A percentile compares a stretch with the other conserved stretches of the same genome.
Evolutionary conservation across 2,329 filamentous ascomycete genomes (phyloP).

Genomic region (Penicillium sp.): DNA sequence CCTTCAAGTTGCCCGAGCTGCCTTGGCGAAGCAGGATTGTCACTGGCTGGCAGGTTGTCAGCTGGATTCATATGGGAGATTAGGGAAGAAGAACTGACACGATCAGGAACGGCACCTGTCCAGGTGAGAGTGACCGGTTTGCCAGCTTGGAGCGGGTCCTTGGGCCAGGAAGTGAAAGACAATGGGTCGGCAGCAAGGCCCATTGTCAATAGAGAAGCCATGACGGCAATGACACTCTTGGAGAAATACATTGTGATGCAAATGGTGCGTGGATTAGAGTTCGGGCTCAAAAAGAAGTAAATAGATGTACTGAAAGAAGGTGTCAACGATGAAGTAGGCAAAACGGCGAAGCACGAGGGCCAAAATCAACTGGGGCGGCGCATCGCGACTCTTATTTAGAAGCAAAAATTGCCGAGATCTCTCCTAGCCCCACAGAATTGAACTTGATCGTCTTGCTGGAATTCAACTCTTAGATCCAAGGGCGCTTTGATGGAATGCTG

Average conservation of each 20-base stretch:
- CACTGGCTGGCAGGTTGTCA: slow-evolving; percentile 44
- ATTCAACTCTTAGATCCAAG: slow-evolving; percentile 15
- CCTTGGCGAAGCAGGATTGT: slow-evolving; percentile 60
- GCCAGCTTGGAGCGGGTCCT: slow-evolving; percentile 47
- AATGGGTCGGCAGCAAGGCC: slow-evolving; percentile 49
- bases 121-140: slow-evolving; percentile 51
- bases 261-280: slow-evolving; percentile 1
- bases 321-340: not conserved
- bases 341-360: slow-evolving; percentile 2
- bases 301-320: not conserved
- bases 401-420: not conserved
- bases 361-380: slow-evolving; percentile 11
- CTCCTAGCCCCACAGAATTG: slow-evolving; percentile 10
- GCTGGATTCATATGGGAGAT: not conserved
- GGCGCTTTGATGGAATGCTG: slow-evolving; percentile 20
- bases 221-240: slow-evolving; percentile 48
- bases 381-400: slow-evolving; percentile 22
- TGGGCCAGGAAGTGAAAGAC: slow-evolving; percentile 54
- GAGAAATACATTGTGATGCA: slow-evolving; percentile 51
- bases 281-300: slow-evolving; percentile 17
- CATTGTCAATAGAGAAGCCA: slow-evolving; percentile 43
- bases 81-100: slow-evolving; percentile 23
- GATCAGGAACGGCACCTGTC: slow-evolving; percentile 41
- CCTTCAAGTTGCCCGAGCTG: slow-evolving; percentile 49
- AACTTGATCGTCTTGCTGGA: slow-evolving; percentile 9